These are phyloP conservation scores for Lepiota subincarnata DNA, from an alignment of 768 basidiomycete genomes.

Conservation along the genomic window DNA sequence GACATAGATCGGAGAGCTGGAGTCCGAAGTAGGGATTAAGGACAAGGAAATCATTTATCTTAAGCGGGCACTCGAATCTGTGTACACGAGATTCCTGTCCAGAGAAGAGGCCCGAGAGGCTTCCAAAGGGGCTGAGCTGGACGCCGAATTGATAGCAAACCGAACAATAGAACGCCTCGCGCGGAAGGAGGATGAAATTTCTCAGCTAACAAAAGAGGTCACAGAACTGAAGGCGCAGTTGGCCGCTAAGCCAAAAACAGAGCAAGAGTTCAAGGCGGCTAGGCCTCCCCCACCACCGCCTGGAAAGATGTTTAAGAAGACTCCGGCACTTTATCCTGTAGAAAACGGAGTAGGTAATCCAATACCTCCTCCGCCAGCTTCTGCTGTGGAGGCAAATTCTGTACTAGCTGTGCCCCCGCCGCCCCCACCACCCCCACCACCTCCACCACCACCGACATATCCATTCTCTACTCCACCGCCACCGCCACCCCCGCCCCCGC, in stretches of 20 bases:
- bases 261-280: constrained; percentile 68
- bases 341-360: neutral
- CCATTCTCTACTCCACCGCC: constrained; percentile 20
- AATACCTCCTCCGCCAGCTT: constrained; percentile 17
- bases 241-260: constrained; percentile 50
- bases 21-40: constrained; percentile 41
- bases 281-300: constrained; percentile 61
- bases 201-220: constrained; percentile 45
- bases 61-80: constrained; percentile 83
- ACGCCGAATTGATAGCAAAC: constrained; percentile 66
- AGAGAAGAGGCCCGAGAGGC: constrained; percentile 49
- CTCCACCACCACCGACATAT: constrained; percentile 24
- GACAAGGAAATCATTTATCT: constrained; percentile 75
- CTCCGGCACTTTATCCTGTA: neutral
- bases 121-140: constrained; percentile 45
- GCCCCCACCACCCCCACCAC: constrained; percentile 24
- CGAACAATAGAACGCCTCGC: constrained; percentile 65
- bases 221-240: constrained; percentile 47
- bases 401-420: constrained; percentile 20
- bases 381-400: constrained; percentile 24
- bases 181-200: constrained; percentile 65
- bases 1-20: constrained; percentile 51
- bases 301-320: neutral
- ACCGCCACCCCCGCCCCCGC: constrained; percentile 25
- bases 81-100: constrained; percentile 73